Evolutionary conservation across 306 rosid genomes (phyloP).

Genomic region (Morella rubra): DNA sequence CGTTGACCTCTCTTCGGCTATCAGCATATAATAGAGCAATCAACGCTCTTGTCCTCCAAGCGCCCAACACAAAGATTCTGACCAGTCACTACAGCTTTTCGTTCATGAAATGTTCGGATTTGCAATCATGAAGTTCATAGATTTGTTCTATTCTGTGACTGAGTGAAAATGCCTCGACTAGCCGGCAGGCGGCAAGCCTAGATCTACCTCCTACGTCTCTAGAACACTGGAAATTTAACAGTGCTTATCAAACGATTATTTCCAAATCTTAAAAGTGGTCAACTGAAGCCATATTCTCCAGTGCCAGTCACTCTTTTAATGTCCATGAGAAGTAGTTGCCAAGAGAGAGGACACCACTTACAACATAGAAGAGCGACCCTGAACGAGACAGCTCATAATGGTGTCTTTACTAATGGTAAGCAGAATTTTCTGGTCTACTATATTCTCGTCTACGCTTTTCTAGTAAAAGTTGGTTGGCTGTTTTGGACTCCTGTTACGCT

Average conservation of each 20-base stretch:
- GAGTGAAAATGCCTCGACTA: too few species aligned
- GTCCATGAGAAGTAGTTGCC: background rate
- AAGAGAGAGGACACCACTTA: background rate
- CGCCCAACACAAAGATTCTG: background rate
- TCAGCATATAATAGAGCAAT: constrained; percentile 3
- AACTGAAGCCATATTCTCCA: background rate
- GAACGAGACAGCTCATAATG: constrained; percentile 30
- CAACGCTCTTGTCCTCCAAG: constrained; percentile 11
- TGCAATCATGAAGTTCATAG: background rate
- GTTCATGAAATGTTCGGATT: background rate
- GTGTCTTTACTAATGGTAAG: constrained; percentile 5
- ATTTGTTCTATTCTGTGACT: background rate
- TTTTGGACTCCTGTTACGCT: constrained; percentile 19
- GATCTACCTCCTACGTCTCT: background rate
- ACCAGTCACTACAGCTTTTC: background rate
- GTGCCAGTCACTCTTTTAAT: background rate
- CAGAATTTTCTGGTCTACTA: constrained; percentile 2
- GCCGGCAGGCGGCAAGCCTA: too few species aligned
- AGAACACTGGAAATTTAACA: background rate
- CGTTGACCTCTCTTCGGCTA: constrained; percentile 20
- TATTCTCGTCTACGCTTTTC: background rate
- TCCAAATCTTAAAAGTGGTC: background rate
- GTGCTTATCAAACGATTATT: background rate
- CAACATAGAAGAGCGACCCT: constrained; percentile 5
- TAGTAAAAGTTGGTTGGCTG: constrained; percentile 11